A percentile compares a stretch with the other conserved stretches of the same genome.
These are phyloP conservation scores for Theobroma grandiflorum DNA, from an alignment of 441 rosid genomes.

Conservation along the genomic window DNA sequence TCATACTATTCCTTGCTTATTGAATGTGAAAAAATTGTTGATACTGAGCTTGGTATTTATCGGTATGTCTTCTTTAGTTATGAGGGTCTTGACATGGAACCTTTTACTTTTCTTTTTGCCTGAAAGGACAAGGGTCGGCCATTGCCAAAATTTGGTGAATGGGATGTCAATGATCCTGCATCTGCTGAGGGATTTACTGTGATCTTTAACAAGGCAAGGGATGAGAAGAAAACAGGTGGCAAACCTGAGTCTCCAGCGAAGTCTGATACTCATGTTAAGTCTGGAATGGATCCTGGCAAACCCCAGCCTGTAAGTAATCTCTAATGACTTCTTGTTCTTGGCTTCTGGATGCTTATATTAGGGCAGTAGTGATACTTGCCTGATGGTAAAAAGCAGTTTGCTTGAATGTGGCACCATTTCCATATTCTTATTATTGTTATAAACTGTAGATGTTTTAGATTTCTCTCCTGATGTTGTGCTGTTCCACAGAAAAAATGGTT, in stretches of 20 bases:
- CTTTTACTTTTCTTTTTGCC: conserved; percentile 15
- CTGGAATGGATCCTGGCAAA: conserved; percentile 52
- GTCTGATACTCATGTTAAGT: conserved; percentile 44
- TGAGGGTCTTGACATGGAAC: not conserved
- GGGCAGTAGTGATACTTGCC: not conserved
- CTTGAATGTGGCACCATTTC: not conserved
- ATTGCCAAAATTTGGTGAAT: conserved; percentile 81
- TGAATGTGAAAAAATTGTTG: not conserved
- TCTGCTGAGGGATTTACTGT: conserved; percentile 86
- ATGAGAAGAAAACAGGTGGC: conserved; percentile 77
- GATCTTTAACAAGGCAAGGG: conserved; percentile 76
- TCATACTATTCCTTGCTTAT: not conserved
- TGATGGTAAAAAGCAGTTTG: not conserved
- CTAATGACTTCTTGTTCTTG: conserved; percentile 1
- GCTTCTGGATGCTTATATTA: not conserved
- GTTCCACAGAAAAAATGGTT: conserved; percentile 86
- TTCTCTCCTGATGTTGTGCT: conserved; percentile 14
- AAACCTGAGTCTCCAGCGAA: conserved; percentile 64
- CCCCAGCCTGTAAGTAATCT: conserved; percentile 60
- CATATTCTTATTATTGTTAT: not conserved
- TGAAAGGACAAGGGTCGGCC: conserved; percentile 71
- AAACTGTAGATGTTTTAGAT: not conserved
- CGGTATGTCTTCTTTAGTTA: not conserved
- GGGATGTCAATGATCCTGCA: conserved; percentile 87
- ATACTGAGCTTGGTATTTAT: not conserved